phyloP scores from a whole-genome alignment of 1,284 basidiomycete species.

The Pseudozyma pruni region DNA sequence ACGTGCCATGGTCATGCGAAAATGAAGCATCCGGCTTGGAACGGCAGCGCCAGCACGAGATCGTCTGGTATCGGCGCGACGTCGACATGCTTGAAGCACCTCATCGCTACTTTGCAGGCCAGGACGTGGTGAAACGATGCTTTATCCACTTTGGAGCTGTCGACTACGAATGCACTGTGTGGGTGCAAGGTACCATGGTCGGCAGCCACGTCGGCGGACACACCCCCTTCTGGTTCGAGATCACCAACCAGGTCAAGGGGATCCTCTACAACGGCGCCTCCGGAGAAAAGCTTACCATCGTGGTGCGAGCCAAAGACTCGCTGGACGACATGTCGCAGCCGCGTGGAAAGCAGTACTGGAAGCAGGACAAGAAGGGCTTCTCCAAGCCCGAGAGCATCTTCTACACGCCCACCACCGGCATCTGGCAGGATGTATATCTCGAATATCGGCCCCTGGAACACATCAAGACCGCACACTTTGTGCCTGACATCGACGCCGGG shows the following conservation, averaged over 20 bases:
- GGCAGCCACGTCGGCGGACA: conserved; percentile 29
- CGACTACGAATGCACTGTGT: conserved; percentile 49
- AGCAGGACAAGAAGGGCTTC: conserved; percentile 13
- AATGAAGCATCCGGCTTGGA: conserved; percentile 14
- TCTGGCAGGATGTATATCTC: conserved; percentile 49
- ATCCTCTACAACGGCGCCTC: neutral
- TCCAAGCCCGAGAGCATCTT: conserved; percentile 46
- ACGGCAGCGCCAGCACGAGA: conserved; percentile 9
- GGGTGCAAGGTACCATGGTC: conserved; percentile 29
- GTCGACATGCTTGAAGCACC: conserved; percentile 1
- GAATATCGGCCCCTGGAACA: conserved; percentile 28
- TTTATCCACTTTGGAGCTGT: conserved; percentile 52
- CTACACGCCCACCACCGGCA: conserved; percentile 51
- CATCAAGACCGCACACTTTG: conserved; percentile 20
- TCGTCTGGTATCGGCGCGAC: conserved; percentile 23
- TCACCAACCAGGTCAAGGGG: conserved; percentile 17
- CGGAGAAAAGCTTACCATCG: conserved; percentile 8
- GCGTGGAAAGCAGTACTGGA: conserved; percentile 55
- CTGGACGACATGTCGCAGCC: conserved; percentile 45
- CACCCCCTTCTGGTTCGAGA: conserved; percentile 39
- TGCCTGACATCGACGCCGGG: conserved; percentile 43
- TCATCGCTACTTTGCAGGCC: neutral
- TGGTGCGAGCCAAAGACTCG: conserved; percentile 31
- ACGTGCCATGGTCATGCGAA: conserved; percentile 35
- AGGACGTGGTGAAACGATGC: conserved; percentile 2